Evolutionary conservation across 192 early-diverging fungal genomes (phyloP).

Genomic region (Fimicolochytrium jonesii): DNA sequence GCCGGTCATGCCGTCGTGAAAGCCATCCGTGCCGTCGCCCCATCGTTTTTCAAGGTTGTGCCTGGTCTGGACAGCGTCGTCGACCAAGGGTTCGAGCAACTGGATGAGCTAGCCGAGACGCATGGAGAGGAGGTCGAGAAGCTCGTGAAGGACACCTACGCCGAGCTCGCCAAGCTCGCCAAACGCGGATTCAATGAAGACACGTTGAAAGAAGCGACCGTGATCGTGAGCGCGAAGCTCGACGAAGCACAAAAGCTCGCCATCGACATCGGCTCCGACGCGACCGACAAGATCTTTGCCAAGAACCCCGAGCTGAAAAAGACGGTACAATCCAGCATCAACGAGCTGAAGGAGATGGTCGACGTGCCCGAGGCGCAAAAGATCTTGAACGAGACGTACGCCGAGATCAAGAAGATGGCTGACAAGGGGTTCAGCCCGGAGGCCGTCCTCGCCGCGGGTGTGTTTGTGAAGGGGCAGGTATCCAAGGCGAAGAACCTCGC

Average conservation of each 20-base stretch:
- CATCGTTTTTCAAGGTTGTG: background rate
- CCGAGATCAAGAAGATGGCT: conserved; percentile 12
- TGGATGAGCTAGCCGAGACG: conserved; percentile 10
- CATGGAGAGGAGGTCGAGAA: conserved; percentile 11
- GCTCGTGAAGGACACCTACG: conserved; percentile 7
- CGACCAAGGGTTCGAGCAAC: conserved; percentile 9
- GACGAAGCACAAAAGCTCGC: conserved; percentile 5
- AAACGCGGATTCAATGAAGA: conserved; percentile 15
- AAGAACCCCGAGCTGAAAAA: conserved; percentile 14
- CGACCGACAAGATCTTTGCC: conserved; percentile 8
- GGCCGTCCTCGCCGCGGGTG: background rate
- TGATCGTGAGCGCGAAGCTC: background rate
- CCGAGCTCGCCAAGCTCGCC: conserved; percentile 2
- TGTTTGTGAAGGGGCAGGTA: conserved; percentile 6
- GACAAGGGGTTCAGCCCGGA: conserved; percentile 6
- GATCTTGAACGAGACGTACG: conserved; percentile 9
- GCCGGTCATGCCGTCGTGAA: background rate
- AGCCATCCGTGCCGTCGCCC: conserved; percentile 5
- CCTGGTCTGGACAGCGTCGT: conserved; percentile 6
- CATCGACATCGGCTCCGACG: conserved; percentile 1
- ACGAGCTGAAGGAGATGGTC: conserved; percentile 14
- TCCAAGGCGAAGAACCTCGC: conserved; percentile 4
- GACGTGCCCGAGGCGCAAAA: conserved; percentile 4
- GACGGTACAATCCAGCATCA: conserved; percentile 7
- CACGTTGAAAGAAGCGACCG: conserved; percentile 7